Percentiles rank a stretch among this genome's conserved stretches.
Conservation (phyloP, 192 early-diverging fungal genomes). For the Ambispora gerdemannii region DNA sequence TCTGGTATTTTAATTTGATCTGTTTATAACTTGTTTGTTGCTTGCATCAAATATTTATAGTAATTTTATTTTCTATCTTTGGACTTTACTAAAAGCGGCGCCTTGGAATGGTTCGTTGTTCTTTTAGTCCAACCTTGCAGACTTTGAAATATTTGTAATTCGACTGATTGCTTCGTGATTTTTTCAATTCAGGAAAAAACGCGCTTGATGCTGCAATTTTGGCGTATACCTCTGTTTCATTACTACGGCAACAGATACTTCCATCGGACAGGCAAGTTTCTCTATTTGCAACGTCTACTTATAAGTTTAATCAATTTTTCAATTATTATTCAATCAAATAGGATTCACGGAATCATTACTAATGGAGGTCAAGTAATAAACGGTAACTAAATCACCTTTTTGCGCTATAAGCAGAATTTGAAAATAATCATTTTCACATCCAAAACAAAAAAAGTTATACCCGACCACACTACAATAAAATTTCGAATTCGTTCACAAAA, state of each 20-base stretch:
- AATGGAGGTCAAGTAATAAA: conserved; percentile 60
- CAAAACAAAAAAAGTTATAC: conserved; percentile 49
- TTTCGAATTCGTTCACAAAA: conserved; percentile 58
- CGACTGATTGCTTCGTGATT: too few species aligned
- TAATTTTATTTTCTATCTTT: background rate
- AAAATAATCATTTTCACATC: background rate
- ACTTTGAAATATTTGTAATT: too few species aligned
- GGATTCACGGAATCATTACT: conserved; percentile 73
- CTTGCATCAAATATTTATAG: too few species aligned
- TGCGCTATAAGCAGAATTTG: background rate
- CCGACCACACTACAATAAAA: conserved; percentile 54
- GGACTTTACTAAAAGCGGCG: background rate
- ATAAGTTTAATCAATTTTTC: background rate
- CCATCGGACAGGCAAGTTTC: conserved; percentile 48
- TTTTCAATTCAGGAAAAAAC: conserved; percentile 54
- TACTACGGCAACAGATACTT: conserved; percentile 70
- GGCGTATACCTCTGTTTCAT: conserved; percentile 60
- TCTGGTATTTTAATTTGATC: conserved; percentile 39
- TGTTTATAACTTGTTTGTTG: background rate
- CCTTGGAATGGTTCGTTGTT: background rate
- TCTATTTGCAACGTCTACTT: background rate
- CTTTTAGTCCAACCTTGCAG: conserved; percentile 18
- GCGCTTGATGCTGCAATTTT: conserved; percentile 71
- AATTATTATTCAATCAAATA: background rate
- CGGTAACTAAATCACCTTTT: conserved; percentile 20